Conservation (phyloP, 2,329 filamentous ascomycete species). For the Hypoxylon sp. region DNA sequence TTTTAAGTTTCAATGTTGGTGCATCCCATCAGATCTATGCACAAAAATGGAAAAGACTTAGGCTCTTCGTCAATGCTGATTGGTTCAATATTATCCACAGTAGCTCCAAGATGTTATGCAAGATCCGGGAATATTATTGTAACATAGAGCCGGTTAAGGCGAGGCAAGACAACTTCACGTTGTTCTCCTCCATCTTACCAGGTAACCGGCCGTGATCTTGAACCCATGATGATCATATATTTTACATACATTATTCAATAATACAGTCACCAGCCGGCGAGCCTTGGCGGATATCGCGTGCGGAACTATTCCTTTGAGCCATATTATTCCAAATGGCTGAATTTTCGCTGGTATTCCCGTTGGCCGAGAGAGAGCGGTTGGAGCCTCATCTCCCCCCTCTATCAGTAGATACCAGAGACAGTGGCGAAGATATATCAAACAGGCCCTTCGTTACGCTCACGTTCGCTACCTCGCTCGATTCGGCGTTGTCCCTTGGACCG, state of each 20-base stretch:
- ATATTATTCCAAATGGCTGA: conserved; percentile 50
- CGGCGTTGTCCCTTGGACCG: conserved; percentile 80
- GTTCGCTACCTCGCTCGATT: conserved; percentile 92
- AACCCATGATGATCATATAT: neutral
- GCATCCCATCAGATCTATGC: conserved; percentile 17
- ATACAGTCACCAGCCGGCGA: neutral
- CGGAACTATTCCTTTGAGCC: neutral
- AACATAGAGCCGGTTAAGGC: neutral
- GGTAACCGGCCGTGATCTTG: neutral
- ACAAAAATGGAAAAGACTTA: conserved; percentile 10
- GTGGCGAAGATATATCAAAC: conserved; percentile 14
- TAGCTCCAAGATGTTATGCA: conserved; percentile 6
- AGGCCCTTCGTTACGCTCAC: conserved; percentile 78
- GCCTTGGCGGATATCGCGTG: neutral
- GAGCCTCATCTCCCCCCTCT: conserved; percentile 53
- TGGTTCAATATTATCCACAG: conserved; percentile 5
- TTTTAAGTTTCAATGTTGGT: neutral
- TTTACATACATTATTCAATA: neutral
- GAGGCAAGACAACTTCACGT: conserved; percentile 16
- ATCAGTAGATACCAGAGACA: conserved; percentile 4
- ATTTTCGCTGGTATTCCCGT: conserved; percentile 49
- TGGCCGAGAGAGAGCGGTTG: conserved; percentile 50
- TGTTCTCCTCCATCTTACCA: conserved; percentile 3
- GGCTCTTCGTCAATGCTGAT: conserved; percentile 7
- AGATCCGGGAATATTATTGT: conserved; percentile 10